These are phyloP conservation scores for Globisporangium nunn DNA, from an alignment of 352 stramenopile species.

Conservation along the genomic window DNA sequence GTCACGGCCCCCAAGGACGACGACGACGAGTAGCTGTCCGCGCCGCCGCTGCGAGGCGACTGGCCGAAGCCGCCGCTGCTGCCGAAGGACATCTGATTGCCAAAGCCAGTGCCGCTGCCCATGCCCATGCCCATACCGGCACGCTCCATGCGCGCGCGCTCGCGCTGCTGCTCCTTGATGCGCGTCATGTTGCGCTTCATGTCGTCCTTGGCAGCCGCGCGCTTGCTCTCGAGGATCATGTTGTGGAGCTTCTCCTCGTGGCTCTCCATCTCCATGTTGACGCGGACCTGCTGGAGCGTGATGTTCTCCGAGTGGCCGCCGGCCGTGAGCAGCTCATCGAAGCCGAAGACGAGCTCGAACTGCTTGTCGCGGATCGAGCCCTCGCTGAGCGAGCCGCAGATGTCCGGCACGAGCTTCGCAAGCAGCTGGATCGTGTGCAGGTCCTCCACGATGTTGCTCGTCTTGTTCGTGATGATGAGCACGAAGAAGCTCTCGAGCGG, in stretches of 20 bases:
- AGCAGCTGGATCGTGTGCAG: conserved; percentile 97
- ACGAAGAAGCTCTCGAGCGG: conserved; percentile 97
- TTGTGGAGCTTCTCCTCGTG: conserved; percentile 98
- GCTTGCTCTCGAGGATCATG: conserved; percentile 97
- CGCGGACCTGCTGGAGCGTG: conserved; percentile 90
- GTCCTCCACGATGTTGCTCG: conserved; percentile 99
- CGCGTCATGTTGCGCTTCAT: conserved; percentile 85
- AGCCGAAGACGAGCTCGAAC: conserved; percentile 99
- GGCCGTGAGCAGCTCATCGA: conserved; percentile 97
- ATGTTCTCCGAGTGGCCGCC: conserved; percentile 97
- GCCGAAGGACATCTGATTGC: conserved; percentile 63
- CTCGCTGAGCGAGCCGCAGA: conserved; percentile 91
- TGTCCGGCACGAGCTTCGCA: conserved; percentile 96
- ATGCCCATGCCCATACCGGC: conserved; percentile 36
- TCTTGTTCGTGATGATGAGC: conserved; percentile 98
- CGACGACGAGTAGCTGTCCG: conserved; percentile 27
- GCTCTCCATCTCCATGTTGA: conserved; percentile 99
- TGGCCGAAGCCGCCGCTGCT: conserved; percentile 60
- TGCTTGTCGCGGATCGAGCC: conserved; percentile 93
- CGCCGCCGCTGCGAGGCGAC: conserved; percentile 34
- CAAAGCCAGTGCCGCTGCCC: conserved; percentile 26
- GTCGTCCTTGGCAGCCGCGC: conserved; percentile 82
- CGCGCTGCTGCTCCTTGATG: conserved; percentile 85
- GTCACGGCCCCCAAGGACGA: conserved; percentile 21
- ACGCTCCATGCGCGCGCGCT: conserved; percentile 70